phyloP scores from a whole-genome alignment of 208 protist species.

The Crithidia acanthocephali region DNA sequence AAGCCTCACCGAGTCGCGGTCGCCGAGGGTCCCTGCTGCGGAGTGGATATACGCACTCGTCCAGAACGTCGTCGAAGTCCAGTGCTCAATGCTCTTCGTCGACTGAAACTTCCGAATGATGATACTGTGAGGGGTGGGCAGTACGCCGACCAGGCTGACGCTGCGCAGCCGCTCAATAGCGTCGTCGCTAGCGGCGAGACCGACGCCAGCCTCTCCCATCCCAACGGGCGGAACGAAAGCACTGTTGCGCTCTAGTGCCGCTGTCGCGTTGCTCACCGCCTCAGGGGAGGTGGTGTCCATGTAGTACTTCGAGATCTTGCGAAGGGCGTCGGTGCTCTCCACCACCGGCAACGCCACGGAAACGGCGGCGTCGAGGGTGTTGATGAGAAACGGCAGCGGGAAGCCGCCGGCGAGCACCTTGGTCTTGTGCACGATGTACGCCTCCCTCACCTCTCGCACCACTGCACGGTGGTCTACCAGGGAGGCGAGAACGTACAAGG shows the following conservation, averaged over 20 bases:
- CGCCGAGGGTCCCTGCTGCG: conserved; percentile 51
- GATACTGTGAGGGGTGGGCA: conserved; percentile 84
- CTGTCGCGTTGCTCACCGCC: conserved; percentile 15
- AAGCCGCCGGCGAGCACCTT: conserved; percentile 20
- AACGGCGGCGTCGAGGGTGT: conserved; percentile 62
- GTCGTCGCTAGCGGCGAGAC: conserved; percentile 38
- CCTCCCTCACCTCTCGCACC: conserved; percentile 46
- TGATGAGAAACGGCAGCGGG: conserved; percentile 63
- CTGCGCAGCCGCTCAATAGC: conserved; percentile 48
- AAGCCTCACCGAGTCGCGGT: conserved; percentile 67
- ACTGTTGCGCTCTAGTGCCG: conserved; percentile 9
- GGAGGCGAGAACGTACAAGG: conserved; percentile 50
- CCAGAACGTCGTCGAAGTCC: conserved; percentile 82
- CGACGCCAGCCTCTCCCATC: conserved; percentile 15
- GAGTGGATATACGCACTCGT: conserved; percentile 69
- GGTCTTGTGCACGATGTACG: conserved; percentile 36
- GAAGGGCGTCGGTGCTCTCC: conserved; percentile 36
- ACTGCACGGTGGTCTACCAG: conserved; percentile 62
- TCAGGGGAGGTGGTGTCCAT: conserved; percentile 17
- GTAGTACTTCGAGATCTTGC: conserved; percentile 31
- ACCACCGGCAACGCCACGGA: conserved; percentile 44
- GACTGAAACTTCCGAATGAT: conserved; percentile 66
- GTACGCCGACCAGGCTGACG: conserved; percentile 78
- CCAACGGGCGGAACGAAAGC: conserved; percentile 12
- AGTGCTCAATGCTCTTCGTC: conserved; percentile 70